A percentile compares a stretch with the other conserved stretches of the same genome.
These are phyloP conservation scores for Candida qinlingensis DNA, from an alignment of 805 yeast species.

Conservation along the genomic window DNA sequence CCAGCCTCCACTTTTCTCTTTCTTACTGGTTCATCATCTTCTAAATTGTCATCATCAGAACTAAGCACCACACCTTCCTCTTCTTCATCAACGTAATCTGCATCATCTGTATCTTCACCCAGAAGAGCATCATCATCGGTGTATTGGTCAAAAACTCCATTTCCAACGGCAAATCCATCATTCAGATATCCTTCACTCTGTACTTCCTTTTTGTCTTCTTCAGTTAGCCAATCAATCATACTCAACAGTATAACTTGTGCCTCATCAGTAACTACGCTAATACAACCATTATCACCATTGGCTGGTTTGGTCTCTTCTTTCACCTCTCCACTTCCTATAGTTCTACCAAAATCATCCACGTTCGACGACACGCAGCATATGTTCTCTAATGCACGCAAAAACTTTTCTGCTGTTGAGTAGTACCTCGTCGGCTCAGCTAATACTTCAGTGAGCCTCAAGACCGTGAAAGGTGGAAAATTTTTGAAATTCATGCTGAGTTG, in stretches of 20 bases:
- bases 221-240: slow-evolving; percentile 24
- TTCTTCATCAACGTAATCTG: slow-evolving; percentile 4
- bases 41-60: slow-evolving; percentile 1
- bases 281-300: background rate
- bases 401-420: slow-evolving; percentile 35
- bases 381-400: slow-evolving; percentile 36
- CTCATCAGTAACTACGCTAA: slow-evolving; percentile 13
- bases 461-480: slow-evolving; percentile 40
- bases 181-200: slow-evolving; percentile 16
- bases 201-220: slow-evolving; percentile 17
- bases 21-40: slow-evolving; percentile 4
- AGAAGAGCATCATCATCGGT: slow-evolving; percentile 6
- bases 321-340: background rate
- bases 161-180: slow-evolving; percentile 3
- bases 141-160: slow-evolving; percentile 6
- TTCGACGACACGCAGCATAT: slow-evolving; percentile 17
- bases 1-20: slow-evolving; percentile 8
- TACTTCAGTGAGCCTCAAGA: slow-evolving; percentile 42
- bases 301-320: background rate
- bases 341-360: slow-evolving; percentile 8
- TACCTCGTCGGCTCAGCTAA: slow-evolving; percentile 39
- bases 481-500: slow-evolving; percentile 10
- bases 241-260: slow-evolving; percentile 18
- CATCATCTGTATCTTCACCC: slow-evolving; percentile 2
- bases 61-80: background rate